Conservation (phyloP, 805 yeast species). For the Schwanniomyces vanrijiae region DNA sequence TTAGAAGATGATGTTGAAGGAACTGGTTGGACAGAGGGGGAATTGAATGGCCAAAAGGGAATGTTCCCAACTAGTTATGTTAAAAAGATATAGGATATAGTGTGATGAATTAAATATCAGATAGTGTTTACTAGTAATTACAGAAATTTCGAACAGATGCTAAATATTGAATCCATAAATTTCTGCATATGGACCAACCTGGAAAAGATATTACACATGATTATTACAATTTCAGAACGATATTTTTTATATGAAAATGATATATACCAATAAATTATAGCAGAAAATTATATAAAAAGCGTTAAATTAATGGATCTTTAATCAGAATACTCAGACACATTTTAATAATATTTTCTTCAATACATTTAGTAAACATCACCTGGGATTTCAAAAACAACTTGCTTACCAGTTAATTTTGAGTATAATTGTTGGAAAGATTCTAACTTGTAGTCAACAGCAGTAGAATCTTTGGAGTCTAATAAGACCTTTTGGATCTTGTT, state of each 20-base stretch:
- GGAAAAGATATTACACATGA: no score
- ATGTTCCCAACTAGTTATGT: conserved; percentile 73
- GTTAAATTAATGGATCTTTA: conserved; percentile 3
- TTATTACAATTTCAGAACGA: conserved; percentile 6
- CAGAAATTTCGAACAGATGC: no score
- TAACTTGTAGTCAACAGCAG: conserved; percentile 96
- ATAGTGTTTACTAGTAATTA: no score
- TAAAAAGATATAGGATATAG: conserved; percentile 16
- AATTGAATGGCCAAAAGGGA: conserved; percentile 40
- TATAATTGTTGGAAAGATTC: conserved; percentile 99
- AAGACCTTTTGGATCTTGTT: conserved; percentile 96
- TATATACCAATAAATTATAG: conserved; percentile 9
- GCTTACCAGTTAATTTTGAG: conserved; percentile 98
- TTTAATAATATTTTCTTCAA: conserved; percentile 5
- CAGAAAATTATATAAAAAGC: conserved; percentile 7
- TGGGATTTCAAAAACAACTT: conserved; percentile 94
- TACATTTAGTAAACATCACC: conserved; percentile 41
- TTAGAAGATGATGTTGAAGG: conserved; percentile 57
- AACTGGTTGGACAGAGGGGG: conserved; percentile 97
- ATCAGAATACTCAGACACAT: conserved; percentile 5
- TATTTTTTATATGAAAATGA: conserved; percentile 10
- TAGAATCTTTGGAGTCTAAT: conserved; percentile 96
- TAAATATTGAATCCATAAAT: no score
- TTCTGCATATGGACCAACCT: no score
- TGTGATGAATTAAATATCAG: no score